Conservation (phyloP, 2,329 filamentous ascomycete genomes). For the Capronia coronata region DNA sequence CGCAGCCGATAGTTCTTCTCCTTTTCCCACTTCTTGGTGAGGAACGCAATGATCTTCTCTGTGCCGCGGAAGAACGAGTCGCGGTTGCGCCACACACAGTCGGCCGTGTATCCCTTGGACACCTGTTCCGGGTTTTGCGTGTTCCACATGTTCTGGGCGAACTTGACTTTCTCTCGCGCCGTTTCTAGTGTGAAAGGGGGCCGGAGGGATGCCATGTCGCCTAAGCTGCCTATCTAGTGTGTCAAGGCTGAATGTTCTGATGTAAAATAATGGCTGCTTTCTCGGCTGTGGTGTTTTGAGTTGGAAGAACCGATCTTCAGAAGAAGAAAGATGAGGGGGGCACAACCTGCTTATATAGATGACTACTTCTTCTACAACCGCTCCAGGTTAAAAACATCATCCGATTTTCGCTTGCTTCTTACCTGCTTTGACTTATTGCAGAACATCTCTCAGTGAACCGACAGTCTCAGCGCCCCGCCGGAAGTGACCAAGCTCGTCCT, state of each 20-base stretch:
- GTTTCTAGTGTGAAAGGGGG: slow-evolving; percentile 72
- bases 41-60: slow-evolving; percentile 59
- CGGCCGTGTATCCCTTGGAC: slow-evolving; percentile 65
- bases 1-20: slow-evolving; percentile 67
- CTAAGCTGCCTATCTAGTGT: too few species aligned
- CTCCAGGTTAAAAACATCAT: not conserved
- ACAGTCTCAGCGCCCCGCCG: not conserved
- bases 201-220: slow-evolving; percentile 36
- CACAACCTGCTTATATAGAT: not conserved
- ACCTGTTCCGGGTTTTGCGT: slow-evolving; percentile 59
- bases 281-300: too few species aligned
- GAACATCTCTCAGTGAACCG: too few species aligned
- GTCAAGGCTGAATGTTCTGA: too few species aligned
- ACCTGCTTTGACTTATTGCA: too few species aligned
- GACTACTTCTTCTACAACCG: not conserved
- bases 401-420: too few species aligned
- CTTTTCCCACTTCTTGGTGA: slow-evolving; percentile 66
- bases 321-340: not conserved
- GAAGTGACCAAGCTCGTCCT: not conserved
- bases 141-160: slow-evolving; percentile 78
- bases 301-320: too few species aligned
- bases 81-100: slow-evolving; percentile 76
- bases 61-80: slow-evolving; percentile 60
- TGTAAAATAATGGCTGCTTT: too few species aligned
- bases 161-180: slow-evolving; percentile 71